Evolutionary conservation across 768 basidiomycete species (phyloP), one percentile per base, ranked within the genome.

Genomic region (Porpolomopsis calyptriformis): DNA sequence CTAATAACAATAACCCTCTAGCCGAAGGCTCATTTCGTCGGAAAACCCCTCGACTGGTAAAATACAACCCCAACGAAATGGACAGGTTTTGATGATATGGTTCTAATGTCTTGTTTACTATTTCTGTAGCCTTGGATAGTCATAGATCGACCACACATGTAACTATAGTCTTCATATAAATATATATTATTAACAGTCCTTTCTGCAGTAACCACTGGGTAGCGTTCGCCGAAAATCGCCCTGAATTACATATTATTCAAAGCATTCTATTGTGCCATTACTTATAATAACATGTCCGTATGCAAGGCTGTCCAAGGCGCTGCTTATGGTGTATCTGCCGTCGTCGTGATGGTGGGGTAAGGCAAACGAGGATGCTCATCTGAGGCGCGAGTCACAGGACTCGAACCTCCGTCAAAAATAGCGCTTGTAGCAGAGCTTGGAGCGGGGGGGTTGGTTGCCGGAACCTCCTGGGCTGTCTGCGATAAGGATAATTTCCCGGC

Each of bases 11-110:
- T 26, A 35, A 8, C 48, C 19, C 29, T 44, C 12, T 24, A 71
- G 71, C 68, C 44, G 69, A 72, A 55, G 67, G 66, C 16, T 68
- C 68, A 2, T 69, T 71, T 52, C 53, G 64, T 26, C 60, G 68
- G 16, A 71, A 71, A 54, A 68, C 68, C 1, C 71, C 71, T 27
- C 61, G 66, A 29, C 49, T 50, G 16, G 20, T 33, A 34, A 31
- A 31, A 14, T 31, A 7, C 7, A 31, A 31, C 14, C 29, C 29
- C n/a, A n/a, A n/a, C n/a, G n/a, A n/a, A n/a, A n/a, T n/a, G 29
- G 29, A 31, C 7, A 31, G 14, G 14, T 31, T 7, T 31, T 31
- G 7, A 31, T 31, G 29, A 31, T 31, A 7, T 31, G 14, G 7
- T 7, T 14, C 7, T 31, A 7, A 14, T 14, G 29, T 14, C 29